Evolutionary conservation across 768 basidiomycete species (phyloP), one percentile per base, ranked within the genome.

Genomic region (Rhodocollybia butyracea): DNA sequence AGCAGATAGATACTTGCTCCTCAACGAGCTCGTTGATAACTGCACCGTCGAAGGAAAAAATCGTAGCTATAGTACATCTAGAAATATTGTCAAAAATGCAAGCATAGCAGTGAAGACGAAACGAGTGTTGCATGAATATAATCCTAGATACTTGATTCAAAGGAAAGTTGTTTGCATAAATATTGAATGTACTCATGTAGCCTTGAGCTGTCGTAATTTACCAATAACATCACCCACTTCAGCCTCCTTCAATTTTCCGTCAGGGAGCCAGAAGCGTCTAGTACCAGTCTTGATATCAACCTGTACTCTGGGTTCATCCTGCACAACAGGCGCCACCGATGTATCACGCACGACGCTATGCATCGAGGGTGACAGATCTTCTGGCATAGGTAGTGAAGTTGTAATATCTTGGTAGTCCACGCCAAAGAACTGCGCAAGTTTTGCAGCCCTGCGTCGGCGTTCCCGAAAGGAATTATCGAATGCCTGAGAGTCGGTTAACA

Each of bases 351-450:
- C 3, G 15, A 43, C 13, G n/a, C 27, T 11, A 22, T 43, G 41
- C 24, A 15, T 26, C 21, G 21, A 26, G 13, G 15, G 31, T 19
- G 27, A 27, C 39, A 31, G 40, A 17, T 32, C 3, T 11, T 22
- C 41, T 12, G 55, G 22, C 27, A 22, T 19, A 19, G 58, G 32
- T 41, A 66, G 43, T 2, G 68, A 65, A 24, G 64, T 58, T 3
- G 71, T 65, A 27, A 84, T 68, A 59, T 80, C 77, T 51, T 76
- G 68, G 59, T 75, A 76, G 26, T 67, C 72, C 30, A 83, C 81
- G 13, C 82, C 82, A 63, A 84, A 84, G 67, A 85, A 83, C 41
- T 75, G 76, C 24, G 79, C 72, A 39, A 85, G 66, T 64, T 84
- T 85, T 55, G 75, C 76, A n/a, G 76, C 76, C 29, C 80, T 76